These are phyloP conservation scores for Nidularia sp. DNA, from an alignment of 768 basidiomycete genomes.

Conservation along the genomic window DNA sequence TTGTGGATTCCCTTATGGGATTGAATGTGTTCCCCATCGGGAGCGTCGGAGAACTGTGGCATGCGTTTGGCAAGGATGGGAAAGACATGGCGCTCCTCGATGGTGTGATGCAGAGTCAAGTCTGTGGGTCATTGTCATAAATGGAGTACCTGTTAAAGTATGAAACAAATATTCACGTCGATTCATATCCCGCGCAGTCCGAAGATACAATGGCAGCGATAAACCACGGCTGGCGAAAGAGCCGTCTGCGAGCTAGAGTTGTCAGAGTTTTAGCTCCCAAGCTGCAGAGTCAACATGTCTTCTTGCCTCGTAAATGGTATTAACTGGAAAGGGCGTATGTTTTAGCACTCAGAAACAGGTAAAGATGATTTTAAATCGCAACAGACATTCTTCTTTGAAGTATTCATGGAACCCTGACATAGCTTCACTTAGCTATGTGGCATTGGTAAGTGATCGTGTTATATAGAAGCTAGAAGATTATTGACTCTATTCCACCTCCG, in stretches of 20 bases:
- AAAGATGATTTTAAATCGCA: not conserved
- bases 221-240: conserved; percentile 42
- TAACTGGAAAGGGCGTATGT: conserved; percentile 22
- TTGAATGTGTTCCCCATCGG: conserved; percentile 38
- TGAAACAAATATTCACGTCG: conserved; percentile 25
- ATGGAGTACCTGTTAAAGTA: not conserved
- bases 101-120: conserved; percentile 50
- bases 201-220: conserved; percentile 36
- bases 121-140: conserved; percentile 23
- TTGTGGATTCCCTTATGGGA: conserved; percentile 54
- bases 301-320: conserved; percentile 38
- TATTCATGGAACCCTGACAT: conserved; percentile 34
- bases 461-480: not conserved
- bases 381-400: conserved; percentile 49
- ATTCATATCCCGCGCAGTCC: conserved; percentile 30
- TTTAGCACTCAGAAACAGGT: not conserved
- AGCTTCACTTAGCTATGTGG: conserved; percentile 17
- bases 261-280: not conserved
- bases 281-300: not conserved
- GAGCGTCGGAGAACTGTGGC: conserved; percentile 37
- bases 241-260: conserved; percentile 45
- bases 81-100: conserved; percentile 50
- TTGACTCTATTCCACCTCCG: conserved; percentile 17
- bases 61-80: conserved; percentile 46
- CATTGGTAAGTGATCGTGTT: not conserved